A percentile compares a stretch with the other conserved stretches of the same genome.
These are phyloP conservation scores for Lathyrus tuberosus DNA, from an alignment of 306 rosid genomes.

Conservation along the genomic window DNA sequence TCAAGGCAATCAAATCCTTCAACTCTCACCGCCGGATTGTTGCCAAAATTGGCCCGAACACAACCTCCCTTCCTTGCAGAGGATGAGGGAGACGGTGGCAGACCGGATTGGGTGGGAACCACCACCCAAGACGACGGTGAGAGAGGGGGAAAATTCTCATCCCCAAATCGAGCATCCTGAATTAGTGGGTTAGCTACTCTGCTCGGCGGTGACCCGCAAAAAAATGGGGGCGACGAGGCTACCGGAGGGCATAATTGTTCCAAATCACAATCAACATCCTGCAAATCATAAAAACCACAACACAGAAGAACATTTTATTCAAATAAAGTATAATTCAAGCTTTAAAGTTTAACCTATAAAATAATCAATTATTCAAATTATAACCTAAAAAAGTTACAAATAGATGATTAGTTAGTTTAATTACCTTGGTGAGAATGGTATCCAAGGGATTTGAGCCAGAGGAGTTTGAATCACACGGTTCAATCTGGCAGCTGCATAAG, in stretches of 20 bases:
- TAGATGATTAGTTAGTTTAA: neutral
- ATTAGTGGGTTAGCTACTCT: constrained; percentile 94
- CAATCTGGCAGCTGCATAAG: constrained; percentile 67
- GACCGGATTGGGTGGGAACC: constrained; percentile 39
- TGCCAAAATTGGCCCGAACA: constrained; percentile 68
- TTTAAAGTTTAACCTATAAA: neutral
- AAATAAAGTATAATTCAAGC: no score
- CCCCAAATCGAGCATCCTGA: constrained; percentile 90
- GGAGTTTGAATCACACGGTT: constrained; percentile 60
- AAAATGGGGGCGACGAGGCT: constrained; percentile 87
- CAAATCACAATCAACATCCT: constrained; percentile 73
- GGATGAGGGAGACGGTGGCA: constrained; percentile 58
- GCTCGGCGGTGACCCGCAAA: constrained; percentile 95
- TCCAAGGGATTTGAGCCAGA: constrained; percentile 69
- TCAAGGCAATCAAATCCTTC: constrained; percentile 96
- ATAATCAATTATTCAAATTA: neutral
- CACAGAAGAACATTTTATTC: neutral
- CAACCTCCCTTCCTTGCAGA: constrained; percentile 79
- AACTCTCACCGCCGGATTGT: constrained; percentile 76
- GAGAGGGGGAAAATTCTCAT: constrained; percentile 55
- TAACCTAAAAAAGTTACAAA: neutral
- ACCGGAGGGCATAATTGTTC: constrained; percentile 61
- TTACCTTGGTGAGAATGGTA: constrained; percentile 72
- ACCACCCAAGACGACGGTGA: constrained; percentile 50
- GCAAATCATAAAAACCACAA: constrained; percentile 1